These are phyloP conservation scores for Chaetomium globosum DNA, from an alignment of 2,329 filamentous ascomycete genomes.

Conservation along the genomic window DNA sequence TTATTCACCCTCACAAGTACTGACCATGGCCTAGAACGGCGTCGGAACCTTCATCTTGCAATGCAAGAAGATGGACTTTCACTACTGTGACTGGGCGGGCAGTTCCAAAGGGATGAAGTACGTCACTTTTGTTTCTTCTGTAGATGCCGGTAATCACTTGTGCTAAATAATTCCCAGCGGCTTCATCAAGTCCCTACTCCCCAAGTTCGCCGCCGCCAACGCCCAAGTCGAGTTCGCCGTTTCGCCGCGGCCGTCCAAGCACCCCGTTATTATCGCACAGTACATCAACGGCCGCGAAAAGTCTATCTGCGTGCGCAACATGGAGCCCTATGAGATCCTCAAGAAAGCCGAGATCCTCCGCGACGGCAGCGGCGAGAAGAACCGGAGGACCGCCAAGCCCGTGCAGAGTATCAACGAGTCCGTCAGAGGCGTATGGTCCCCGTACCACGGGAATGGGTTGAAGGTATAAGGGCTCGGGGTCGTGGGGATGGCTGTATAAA, in stretches of 20 bases:
- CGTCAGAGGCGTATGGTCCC: conserved; percentile 71
- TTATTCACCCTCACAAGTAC: conserved; percentile 20
- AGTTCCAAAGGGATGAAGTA: conserved; percentile 96
- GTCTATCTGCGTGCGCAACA: conserved; percentile 83
- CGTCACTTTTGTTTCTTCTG: conserved; percentile 35
- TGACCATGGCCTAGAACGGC: conserved; percentile 71
- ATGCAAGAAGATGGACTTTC: conserved; percentile 93
- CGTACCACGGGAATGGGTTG: conserved; percentile 65
- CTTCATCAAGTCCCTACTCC: conserved; percentile 78
- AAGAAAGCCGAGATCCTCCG: conserved; percentile 75
- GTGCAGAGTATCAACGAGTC: conserved; percentile 66
- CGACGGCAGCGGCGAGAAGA: conserved; percentile 74
- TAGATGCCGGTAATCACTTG: not conserved
- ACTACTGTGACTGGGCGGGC: conserved; percentile 96
- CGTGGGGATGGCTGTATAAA: conserved; percentile 18
- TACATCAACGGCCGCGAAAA: conserved; percentile 91
- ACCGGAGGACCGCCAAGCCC: conserved; percentile 64
- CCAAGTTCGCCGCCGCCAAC: conserved; percentile 76
- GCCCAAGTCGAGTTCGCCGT: conserved; percentile 90
- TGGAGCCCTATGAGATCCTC: conserved; percentile 77
- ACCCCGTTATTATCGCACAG: conserved; percentile 84
- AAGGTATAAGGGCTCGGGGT: conserved; percentile 47
- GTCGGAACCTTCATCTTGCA: conserved; percentile 95
- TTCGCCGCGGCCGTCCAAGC: conserved; percentile 84
- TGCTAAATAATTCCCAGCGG: conserved; percentile 54